Conservation (phyloP, 139 green algal genomes). For the Chlamydomonas sp. region DNA sequence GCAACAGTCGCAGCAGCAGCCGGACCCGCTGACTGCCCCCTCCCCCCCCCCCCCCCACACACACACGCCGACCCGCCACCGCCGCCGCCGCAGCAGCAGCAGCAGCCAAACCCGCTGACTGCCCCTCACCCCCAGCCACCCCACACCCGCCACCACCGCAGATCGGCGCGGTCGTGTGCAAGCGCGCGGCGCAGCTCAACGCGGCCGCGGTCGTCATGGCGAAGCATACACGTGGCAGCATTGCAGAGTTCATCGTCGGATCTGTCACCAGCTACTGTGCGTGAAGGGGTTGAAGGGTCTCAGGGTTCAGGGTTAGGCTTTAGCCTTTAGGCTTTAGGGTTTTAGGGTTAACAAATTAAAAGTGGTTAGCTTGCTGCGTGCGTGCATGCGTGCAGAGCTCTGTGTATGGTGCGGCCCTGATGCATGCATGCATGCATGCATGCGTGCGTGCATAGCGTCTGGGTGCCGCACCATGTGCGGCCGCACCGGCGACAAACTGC, state of each 20-base stretch:
- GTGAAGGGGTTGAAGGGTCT: neutral
- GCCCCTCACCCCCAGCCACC: no score
- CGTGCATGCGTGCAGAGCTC: neutral
- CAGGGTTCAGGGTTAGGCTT: neutral
- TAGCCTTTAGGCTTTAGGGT: neutral
- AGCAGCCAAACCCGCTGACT: no score
- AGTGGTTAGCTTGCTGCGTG: neutral
- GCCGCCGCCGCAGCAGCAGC: no score
- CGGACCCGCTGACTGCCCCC: no score
- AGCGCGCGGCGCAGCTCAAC: slow-evolving; percentile 40
- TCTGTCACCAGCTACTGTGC: slow-evolving; percentile 43
- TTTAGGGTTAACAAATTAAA: neutral
- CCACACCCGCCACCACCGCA: no score
- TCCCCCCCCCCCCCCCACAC: no score
- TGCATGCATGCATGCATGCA: no score
- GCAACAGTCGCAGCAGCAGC: no score
- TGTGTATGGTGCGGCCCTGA: neutral
- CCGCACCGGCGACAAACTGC: no score
- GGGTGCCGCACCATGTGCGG: no score
- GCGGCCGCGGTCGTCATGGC: slow-evolving; percentile 45
- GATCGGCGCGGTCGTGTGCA: slow-evolving; percentile 33
- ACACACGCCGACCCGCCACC: no score
- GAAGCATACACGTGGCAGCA: slow-evolving; percentile 46
- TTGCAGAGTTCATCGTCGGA: slow-evolving; percentile 55
- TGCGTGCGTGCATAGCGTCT: no score